A percentile compares a stretch with the other conserved stretches of the same genome.
Conservation (phyloP, 345 rosid species). For the Raphanus raphanistrum region DNA sequence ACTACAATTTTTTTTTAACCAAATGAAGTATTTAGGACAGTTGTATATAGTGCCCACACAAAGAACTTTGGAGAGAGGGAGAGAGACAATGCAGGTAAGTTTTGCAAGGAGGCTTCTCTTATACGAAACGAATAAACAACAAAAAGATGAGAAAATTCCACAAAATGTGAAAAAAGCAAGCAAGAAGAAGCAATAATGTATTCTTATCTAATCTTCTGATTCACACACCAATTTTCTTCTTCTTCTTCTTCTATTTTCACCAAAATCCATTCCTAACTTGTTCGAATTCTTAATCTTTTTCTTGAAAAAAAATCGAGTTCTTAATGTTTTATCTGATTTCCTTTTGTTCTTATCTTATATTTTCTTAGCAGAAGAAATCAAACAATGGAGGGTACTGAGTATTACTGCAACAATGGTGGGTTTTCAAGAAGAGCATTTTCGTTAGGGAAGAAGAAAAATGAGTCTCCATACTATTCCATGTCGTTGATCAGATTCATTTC, state of each 20-base stretch:
- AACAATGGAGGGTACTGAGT: slow-evolving; percentile 8
- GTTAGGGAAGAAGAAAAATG: slow-evolving; percentile 8
- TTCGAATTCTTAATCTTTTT: background rate
- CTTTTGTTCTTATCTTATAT: background rate
- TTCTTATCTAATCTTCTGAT: slow-evolving; percentile 2
- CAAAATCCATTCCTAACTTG: background rate
- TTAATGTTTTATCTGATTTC: background rate
- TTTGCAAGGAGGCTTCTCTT: slow-evolving; percentile 30
- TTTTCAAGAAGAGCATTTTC: slow-evolving; percentile 5
- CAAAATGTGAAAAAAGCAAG: slow-evolving; percentile 7
- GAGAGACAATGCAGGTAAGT: background rate
- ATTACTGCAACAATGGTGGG: slow-evolving; percentile 14
- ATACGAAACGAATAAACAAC: slow-evolving; percentile 33
- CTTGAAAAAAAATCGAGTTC: background rate
- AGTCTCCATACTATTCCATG: background rate
- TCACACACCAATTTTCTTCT: slow-evolving; percentile 7
- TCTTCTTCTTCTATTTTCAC: background rate
- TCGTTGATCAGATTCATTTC: slow-evolving; percentile 15
- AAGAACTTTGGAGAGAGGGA: background rate
- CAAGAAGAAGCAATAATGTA: slow-evolving; percentile 7
- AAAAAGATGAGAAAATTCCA: slow-evolving; percentile 28
- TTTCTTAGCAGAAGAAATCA: slow-evolving; percentile 2
- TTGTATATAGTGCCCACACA: slow-evolving; percentile 23
- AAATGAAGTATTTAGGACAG: background rate
- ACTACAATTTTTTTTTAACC: background rate